Base-by-base conservation (phyloP, 805 yeast species). In the Spathaspora sp. region DNA sequence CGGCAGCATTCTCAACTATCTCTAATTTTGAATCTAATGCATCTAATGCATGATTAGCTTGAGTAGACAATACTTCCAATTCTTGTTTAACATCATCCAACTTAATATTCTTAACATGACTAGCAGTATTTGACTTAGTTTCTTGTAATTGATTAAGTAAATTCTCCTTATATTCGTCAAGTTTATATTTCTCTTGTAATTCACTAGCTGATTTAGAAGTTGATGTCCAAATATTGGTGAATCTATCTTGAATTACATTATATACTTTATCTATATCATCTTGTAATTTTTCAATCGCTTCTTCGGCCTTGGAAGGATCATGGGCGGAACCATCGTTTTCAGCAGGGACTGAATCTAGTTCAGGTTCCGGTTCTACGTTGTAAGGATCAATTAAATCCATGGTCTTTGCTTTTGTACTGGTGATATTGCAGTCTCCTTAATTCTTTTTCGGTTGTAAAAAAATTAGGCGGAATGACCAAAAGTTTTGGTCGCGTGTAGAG, bases 21-120 rank as follows among this genome's bases (percentile, higher is more conserved):
- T 88, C 96, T 45, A 92, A 73, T 57, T 83, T 56, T 8, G 80
- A 70, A 65, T 91, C 97, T 54, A 92, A 75, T 7, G 81, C 79
- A 55, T 89, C 92, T 47, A 91, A 72, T 48, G 75, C 75, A 38
- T 79, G 81, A 45, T 76, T 77, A 57, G 87, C 89, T 50, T 61
- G 71, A 4, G 45, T 42, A n/a, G 65, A 53, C 14, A 42, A 20
- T 10, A 42, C 28, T 20, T 12, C 29, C 14, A n/a, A 12, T 14
- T 20, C 26, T 14, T 42, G 45, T 23, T 42, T 19, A 31, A 69
- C 54, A 19, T 55, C 54, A 18, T 59, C 50, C 19, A 54, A 32
- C 14, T 51, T 39, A 32, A 68, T 52, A 7, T 58, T 52, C 50
- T 64, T 64, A 42, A 70, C 49, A 52, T 68, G 71, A 5, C 55